Evolutionary conservation across 768 basidiomycete genomes (phyloP).

Genomic region (Auricularia cornea): DNA sequence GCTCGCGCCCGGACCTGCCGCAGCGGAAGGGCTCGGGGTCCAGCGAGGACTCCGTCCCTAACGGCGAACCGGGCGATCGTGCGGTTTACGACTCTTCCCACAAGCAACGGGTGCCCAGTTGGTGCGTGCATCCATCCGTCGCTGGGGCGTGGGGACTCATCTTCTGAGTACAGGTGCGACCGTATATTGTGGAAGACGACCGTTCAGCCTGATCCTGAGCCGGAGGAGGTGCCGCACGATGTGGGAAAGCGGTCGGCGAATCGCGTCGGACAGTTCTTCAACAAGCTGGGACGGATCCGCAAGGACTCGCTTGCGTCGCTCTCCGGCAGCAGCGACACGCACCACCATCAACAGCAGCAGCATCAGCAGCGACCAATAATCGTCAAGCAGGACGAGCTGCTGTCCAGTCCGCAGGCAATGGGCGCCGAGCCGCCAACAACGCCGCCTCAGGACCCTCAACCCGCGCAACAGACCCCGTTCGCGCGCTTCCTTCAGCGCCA

Average conservation of each 20-base stretch:
- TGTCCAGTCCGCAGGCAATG: neutral
- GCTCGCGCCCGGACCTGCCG: neutral
- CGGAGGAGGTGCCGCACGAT: slow-evolving; percentile 28
- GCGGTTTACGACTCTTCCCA: slow-evolving; percentile 75
- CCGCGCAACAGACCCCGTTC: neutral
- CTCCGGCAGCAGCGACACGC: neutral
- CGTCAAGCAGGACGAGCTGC: neutral
- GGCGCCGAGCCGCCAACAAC: neutral
- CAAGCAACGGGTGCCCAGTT: slow-evolving; percentile 78
- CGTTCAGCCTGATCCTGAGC: slow-evolving; percentile 37
- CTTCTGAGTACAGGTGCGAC: slow-evolving; percentile 53
- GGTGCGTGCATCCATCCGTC: slow-evolving; percentile 36
- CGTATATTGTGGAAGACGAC: slow-evolving; percentile 79
- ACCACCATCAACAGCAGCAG: neutral
- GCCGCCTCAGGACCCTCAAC: neutral
- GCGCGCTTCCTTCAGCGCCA: neutral
- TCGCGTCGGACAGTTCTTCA: slow-evolving; percentile 46
- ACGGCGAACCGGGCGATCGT: slow-evolving; percentile 38
- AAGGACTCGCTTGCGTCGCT: slow-evolving; percentile 7
- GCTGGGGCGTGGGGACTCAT: neutral
- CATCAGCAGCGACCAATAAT: neutral
- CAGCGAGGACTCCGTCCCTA: slow-evolving; percentile 1
- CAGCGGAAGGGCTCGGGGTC: neutral
- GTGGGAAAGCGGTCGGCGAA: slow-evolving; percentile 26
- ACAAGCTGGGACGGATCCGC: slow-evolving; percentile 7